A percentile compares a stretch with the other conserved stretches of the same genome.
Evolutionary conservation across 257 asterid genomes (phyloP).

Genomic region (Dorcoceras hygrometricum): DNA sequence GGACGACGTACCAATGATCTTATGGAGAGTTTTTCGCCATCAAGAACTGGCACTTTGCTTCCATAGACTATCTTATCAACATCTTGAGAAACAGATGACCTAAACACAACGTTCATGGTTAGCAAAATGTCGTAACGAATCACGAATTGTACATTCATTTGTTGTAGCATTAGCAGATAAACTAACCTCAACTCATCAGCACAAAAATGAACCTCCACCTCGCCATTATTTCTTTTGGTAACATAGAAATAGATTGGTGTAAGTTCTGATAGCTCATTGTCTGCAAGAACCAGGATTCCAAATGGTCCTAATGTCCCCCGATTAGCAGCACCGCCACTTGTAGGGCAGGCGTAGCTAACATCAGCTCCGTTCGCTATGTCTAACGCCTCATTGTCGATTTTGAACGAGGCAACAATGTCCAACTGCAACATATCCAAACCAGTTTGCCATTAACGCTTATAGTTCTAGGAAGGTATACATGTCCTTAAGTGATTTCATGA

Average conservation of each 20-base stretch:
- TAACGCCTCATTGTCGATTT: slow-evolving; percentile 36
- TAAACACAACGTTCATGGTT: slow-evolving; percentile 22
- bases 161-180: not conserved
- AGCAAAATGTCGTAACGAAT: not conserved
- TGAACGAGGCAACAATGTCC: slow-evolving; percentile 58
- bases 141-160: no score
- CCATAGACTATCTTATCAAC: slow-evolving; percentile 60
- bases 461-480: not conserved
- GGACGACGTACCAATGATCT: slow-evolving; percentile 59
- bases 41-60: slow-evolving; percentile 61
- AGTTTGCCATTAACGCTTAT: not conserved
- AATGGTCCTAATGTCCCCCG: slow-evolving; percentile 74
- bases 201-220: slow-evolving; percentile 49
- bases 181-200: slow-evolving; percentile 61
- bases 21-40: slow-evolving; percentile 51
- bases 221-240: slow-evolving; percentile 47
- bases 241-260: slow-evolving; percentile 72
- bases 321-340: slow-evolving; percentile 57
- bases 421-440: slow-evolving; percentile 36
- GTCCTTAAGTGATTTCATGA: slow-evolving; percentile 26
- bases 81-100: slow-evolving; percentile 68
- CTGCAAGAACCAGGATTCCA: slow-evolving; percentile 64
- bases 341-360: slow-evolving; percentile 42
- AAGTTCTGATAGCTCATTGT: slow-evolving; percentile 40
- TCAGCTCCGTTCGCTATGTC: slow-evolving; percentile 31